These are phyloP conservation scores for Suillus placidus DNA, from an alignment of 768 basidiomycete species.

Conservation along the genomic window DNA sequence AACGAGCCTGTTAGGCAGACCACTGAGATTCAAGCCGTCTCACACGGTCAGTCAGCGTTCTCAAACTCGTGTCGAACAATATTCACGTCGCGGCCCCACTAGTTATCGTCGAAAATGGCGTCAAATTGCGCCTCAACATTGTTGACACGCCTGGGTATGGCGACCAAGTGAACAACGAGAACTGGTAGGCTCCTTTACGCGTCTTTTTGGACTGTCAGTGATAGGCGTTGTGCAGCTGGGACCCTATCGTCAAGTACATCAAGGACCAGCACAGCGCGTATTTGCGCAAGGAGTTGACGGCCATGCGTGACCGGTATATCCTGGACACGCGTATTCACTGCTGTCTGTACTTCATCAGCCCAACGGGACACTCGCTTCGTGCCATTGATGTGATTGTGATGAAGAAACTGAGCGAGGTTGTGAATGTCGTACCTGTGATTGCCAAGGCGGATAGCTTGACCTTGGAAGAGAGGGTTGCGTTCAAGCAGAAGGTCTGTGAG, in stretches of 20 bases:
- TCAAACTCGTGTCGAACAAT: background rate
- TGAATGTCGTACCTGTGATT: conserved; percentile 99
- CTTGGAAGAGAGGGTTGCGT: conserved; percentile 85
- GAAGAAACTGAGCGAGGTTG: conserved; percentile 98
- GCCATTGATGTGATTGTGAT: conserved; percentile 98
- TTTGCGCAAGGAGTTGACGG: conserved; percentile 97
- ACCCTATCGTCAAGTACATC: conserved; percentile 98
- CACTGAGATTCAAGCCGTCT: conserved; percentile 93
- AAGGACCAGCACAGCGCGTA: conserved; percentile 99
- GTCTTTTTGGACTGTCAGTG: conserved; percentile 8
- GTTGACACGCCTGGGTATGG: conserved; percentile 99
- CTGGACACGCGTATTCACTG: conserved; percentile 99
- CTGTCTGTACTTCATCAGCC: conserved; percentile 97
- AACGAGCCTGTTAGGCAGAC: conserved; percentile 93
- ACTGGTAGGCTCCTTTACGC: conserved; percentile 63
- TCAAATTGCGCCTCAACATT: conserved; percentile 93
- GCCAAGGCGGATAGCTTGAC: conserved; percentile 97
- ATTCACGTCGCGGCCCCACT: conserved; percentile 16
- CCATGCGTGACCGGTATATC: conserved; percentile 98
- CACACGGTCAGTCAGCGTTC: conserved; percentile 70
- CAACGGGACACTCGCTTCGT: conserved; percentile 95
- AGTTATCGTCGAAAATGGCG: conserved; percentile 98
- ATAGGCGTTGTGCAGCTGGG: conserved; percentile 69
- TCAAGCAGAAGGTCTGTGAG: conserved; percentile 82
- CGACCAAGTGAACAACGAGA: conserved; percentile 98